A percentile compares a stretch with the other conserved stretches of the same genome.
phyloP scores from a whole-genome alignment of 139 green algal genomes.

The Closterium sp. region DNA sequence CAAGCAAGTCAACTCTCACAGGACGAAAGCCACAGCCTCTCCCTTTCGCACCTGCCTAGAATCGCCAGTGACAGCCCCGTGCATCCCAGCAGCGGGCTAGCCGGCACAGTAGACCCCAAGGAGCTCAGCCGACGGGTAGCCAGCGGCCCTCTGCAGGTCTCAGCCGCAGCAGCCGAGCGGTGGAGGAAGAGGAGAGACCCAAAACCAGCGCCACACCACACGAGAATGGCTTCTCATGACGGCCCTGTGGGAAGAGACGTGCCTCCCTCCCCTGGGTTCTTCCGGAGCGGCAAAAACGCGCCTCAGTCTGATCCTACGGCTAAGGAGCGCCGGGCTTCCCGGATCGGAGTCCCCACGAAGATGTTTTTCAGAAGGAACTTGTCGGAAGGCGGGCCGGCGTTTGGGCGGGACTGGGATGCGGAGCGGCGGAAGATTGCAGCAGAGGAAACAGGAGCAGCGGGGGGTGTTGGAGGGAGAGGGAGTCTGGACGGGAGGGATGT shows the following conservation, averaged over 20 bases:
- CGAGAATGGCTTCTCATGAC: neutral
- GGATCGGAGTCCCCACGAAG: neutral
- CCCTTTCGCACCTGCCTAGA: neutral
- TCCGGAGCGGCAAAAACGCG: neutral
- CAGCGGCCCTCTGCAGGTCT: neutral
- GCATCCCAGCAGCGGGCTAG: neutral
- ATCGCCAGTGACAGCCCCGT: neutral
- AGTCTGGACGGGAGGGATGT: neutral
- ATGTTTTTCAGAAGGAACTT: neutral
- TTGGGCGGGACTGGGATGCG: neutral
- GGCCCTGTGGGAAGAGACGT: neutral
- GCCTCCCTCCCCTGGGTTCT: neutral
- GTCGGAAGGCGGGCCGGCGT: neutral
- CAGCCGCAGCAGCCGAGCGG: neutral
- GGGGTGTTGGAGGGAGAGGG: neutral
- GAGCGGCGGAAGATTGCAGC: neutral
- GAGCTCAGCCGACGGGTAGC: neutral
- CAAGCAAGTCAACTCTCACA: neutral
- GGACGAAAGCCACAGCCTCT: neutral
- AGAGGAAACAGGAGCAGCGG: neutral
- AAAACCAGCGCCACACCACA: neutral
- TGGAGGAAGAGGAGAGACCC: conserved; percentile 12
- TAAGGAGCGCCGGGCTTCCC: neutral
- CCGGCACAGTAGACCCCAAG: neutral
- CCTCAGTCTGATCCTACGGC: neutral